Conservation (phyloP, 2,329 filamentous ascomycete genomes). For the Claviceps spartinae region DNA sequence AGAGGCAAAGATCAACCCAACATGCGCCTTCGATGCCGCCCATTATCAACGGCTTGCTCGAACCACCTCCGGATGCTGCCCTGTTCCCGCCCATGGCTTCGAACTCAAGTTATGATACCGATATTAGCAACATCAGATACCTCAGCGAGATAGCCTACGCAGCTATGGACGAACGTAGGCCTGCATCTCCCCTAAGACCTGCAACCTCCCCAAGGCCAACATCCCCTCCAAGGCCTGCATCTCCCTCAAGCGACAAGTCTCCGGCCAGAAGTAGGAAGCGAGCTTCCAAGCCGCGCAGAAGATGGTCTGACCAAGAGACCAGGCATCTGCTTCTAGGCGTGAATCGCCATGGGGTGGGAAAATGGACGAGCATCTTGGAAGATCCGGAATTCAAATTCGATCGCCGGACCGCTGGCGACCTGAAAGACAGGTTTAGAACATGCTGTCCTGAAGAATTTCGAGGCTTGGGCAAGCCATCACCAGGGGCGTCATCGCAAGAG, state of each 20-base stretch:
- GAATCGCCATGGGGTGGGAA: slow-evolving; percentile 48
- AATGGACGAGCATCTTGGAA: slow-evolving; percentile 51
- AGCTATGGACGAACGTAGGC: slow-evolving; percentile 1
- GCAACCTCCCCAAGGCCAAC: slow-evolving; percentile 2
- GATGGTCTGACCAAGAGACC: slow-evolving; percentile 54
- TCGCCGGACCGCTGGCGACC: slow-evolving; percentile 44
- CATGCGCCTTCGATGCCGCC: slow-evolving; percentile 43
- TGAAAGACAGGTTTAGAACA: slow-evolving; percentile 54
- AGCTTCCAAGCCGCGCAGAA: slow-evolving; percentile 43
- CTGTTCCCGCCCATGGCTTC: slow-evolving; percentile 52
- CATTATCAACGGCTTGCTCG: slow-evolving; percentile 50
- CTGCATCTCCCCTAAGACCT: slow-evolving; percentile 11
- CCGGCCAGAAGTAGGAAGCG: slow-evolving; percentile 34
- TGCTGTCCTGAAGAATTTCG: slow-evolving; percentile 50
- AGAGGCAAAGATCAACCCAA: slow-evolving; percentile 48
- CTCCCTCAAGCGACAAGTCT: slow-evolving; percentile 19
- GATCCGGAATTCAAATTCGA: slow-evolving; percentile 49
- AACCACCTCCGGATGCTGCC: slow-evolving; percentile 46
- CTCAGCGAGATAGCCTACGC: slow-evolving; percentile 28
- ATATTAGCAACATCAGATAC: slow-evolving; percentile 26
- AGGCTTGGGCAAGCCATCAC: slow-evolving; percentile 21
- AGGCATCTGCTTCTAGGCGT: slow-evolving; percentile 48
- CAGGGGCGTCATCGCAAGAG: slow-evolving; percentile 12
- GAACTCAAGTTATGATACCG: slow-evolving; percentile 37
- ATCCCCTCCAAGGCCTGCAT: slow-evolving; percentile 12